Percentiles rank a stretch among this genome's conserved stretches.
phyloP scores from a whole-genome alignment of 306 rosid species.

The Acacia acuminata region DNA sequence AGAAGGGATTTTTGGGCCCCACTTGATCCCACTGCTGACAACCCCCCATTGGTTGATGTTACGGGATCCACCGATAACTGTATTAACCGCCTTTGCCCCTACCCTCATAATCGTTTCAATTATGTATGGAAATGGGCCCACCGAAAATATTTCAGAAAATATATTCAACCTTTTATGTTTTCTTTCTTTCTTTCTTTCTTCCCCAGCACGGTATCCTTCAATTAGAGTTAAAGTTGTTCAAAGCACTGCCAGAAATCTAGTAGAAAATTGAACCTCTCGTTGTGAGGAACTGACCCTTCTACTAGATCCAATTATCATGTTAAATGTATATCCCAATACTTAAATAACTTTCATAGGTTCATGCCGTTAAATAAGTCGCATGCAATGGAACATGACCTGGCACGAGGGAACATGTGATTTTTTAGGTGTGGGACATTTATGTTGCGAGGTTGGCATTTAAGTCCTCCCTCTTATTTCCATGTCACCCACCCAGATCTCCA shows the following conservation, averaged over 20 bases:
- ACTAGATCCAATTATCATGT: too few species aligned
- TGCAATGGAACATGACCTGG: not conserved
- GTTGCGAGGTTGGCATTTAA: not conserved
- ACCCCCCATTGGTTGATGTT: not conserved
- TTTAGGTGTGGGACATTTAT: not conserved
- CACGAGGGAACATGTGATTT: not conserved
- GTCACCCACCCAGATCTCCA: not conserved
- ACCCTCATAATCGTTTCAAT: not conserved
- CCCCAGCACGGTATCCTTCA: fast-evolving
- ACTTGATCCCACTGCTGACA: not conserved
- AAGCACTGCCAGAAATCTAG: too few species aligned
- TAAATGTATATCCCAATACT: too few species aligned
- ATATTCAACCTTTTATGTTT: not conserved
- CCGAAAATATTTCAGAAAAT: not conserved
- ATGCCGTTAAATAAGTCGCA: not conserved
- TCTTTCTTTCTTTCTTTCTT: too few species aligned
- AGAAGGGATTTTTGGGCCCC: not conserved
- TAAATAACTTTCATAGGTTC: not conserved
- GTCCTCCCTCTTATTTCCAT: not conserved
- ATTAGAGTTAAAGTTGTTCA: too few species aligned
- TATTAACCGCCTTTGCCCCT: slow-evolving; percentile 26
- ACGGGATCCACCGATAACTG: slow-evolving; percentile 40
- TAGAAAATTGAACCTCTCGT: too few species aligned
- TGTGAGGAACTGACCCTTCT: too few species aligned
- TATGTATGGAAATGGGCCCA: not conserved